Conservation (phyloP, 108 stramenopile species). For the Nitzschia inconspicua region DNA sequence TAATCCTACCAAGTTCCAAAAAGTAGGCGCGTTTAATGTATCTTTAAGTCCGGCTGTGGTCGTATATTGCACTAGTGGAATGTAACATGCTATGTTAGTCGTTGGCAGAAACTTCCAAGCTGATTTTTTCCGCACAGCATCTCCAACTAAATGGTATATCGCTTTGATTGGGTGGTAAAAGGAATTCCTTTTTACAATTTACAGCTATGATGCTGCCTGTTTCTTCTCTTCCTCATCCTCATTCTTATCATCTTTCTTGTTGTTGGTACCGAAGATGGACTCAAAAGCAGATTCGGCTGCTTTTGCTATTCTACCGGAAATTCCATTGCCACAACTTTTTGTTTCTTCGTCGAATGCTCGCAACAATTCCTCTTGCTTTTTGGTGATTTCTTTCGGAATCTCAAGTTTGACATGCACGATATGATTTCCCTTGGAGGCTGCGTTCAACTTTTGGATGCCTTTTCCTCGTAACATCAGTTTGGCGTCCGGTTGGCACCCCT, state of each 20-base stretch:
- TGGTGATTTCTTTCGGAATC: constrained; percentile 87
- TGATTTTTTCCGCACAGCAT: too few relatives aligned
- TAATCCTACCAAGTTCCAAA: too few relatives aligned
- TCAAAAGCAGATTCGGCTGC: constrained; percentile 74
- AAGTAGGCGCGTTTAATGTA: too few relatives aligned
- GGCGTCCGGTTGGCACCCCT: constrained; percentile 89
- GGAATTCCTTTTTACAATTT: constrained; percentile 1
- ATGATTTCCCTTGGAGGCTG: constrained; percentile 83
- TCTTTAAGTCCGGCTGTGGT: too few relatives aligned
- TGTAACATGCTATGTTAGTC: too few relatives aligned
- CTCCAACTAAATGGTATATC: neutral
- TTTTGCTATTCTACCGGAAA: constrained; percentile 61
- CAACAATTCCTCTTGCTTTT: constrained; percentile 90
- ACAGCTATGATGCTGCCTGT: neutral
- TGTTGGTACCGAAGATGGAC: constrained; percentile 58
- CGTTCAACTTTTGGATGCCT: constrained; percentile 78
- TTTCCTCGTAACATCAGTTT: constrained; percentile 90
- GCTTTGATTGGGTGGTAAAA: neutral
- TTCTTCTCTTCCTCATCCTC: constrained; percentile 7
- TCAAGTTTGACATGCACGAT: constrained; percentile 90
- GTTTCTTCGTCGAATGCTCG: constrained; percentile 89
- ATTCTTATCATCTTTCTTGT: constrained; percentile 4
- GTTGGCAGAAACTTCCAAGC: too few relatives aligned
- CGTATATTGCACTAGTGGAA: too few relatives aligned
- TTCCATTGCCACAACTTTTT: constrained; percentile 45